Evolutionary conservation across 306 rosid genomes (phyloP), one percentile per base, ranked within the genome.

Genomic region (Dicorynia guianensis): DNA sequence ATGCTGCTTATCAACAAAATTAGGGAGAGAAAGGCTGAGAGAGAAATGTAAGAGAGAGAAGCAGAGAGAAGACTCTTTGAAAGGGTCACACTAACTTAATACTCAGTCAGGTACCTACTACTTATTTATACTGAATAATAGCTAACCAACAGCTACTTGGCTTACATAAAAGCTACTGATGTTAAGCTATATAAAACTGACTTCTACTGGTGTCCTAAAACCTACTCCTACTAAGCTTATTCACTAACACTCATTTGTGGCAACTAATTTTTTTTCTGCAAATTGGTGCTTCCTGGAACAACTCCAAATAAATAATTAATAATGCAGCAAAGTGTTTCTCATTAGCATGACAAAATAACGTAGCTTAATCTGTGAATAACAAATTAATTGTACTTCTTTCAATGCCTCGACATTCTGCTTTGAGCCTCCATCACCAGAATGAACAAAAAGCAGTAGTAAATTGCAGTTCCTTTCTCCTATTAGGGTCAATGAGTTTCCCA

Each of bases 371-470:
- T 63, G 42, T 38, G 34, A 39, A 48, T 5, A 63, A 39, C n/a
- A 43, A 19, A 11, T 9, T 53, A 19, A 64, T 64, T 64, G 10
- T 63, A 18, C 69, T 42, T 64, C 17, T 3, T 42, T 63, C 11
- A 44, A 8, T 9, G 7, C 52, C 38, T 17, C 35, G 39, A 63
- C 30, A 63, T 40, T 63, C 52, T 63, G 34, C 52, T 12, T 12
- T n/a, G 52, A 63, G 52, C 50, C 36, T 63, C 52, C 58, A 9
- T 42, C 68, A 39, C 39, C n/a, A 38, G 14, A 62, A 38, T 39
- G 68, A 17, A 14, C 34, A 17, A 4, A 40, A 17, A 10, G 35
- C 14, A 63, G 9, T 34, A 63, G 42, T 40, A 5, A 3, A 54
- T 54, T 54, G 60, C 15, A 50, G 18, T 10, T 3, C 69, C 18